phyloP scores from a whole-genome alignment of 768 basidiomycete genomes.

The Rhodotorula sphaerocarpa region DNA sequence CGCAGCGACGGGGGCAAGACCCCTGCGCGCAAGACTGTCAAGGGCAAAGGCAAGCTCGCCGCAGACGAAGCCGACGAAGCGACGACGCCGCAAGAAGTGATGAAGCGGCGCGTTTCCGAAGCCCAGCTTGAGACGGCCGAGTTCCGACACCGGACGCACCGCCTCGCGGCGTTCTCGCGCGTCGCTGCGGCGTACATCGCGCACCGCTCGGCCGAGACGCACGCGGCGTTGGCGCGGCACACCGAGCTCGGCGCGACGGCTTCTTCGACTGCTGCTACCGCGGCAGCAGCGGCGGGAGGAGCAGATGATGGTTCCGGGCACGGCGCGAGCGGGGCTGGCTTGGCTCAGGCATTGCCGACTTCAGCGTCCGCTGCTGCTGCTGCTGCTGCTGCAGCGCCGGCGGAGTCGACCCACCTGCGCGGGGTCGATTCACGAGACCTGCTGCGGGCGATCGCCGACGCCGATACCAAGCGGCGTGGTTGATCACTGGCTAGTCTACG shows the following conservation, averaged over 20 bases:
- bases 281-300: background rate
- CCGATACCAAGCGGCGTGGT: background rate
- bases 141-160: slow-evolving; percentile 11
- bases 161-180: slow-evolving; percentile 16
- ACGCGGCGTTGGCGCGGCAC: slow-evolving; percentile 6
- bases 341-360: background rate
- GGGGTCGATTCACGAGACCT: slow-evolving; percentile 18
- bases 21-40: background rate
- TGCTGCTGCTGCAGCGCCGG: too few species aligned
- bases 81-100: background rate
- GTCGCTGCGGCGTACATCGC: slow-evolving; percentile 6
- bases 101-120: slow-evolving; percentile 4
- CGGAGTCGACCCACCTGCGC: background rate
- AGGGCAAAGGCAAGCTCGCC: slow-evolving; percentile 15
- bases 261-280: background rate
- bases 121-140: slow-evolving; percentile 18
- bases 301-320: background rate
- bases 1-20: background rate
- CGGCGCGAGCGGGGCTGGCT: background rate
- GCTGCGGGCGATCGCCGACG: slow-evolving; percentile 16
- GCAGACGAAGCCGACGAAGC: background rate
- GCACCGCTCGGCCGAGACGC: slow-evolving; percentile 9
- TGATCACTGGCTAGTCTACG: background rate
- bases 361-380: too few species aligned
- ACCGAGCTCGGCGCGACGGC: slow-evolving; percentile 3